Evolutionary conservation across 306 rosid species (phyloP), one percentile per base, ranked within the genome.

Genomic region (Corylus heterophylla): DNA sequence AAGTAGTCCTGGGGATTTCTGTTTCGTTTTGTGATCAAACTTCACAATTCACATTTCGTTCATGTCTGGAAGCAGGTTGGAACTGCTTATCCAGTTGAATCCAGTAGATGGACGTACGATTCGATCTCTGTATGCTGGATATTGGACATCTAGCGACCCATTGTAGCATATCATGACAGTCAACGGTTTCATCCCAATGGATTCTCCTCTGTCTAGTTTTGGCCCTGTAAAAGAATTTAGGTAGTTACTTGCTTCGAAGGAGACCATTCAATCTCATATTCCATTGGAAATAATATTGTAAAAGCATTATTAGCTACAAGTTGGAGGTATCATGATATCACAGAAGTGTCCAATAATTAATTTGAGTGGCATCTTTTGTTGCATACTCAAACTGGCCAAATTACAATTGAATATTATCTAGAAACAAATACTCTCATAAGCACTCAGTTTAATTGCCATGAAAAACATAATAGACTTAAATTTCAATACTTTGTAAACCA

Each of bases 211-310:
- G 45, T 62, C 69, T 62, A 14, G 44, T 31, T 31, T 18, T 63
- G 69, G 29, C 44, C 17, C 69, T 63, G 48, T 64, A 17, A 37
- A 64, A 35, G 70, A 64, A 17, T 64, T 17, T 64, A 25, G 48
- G 5, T 13, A 31, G 48, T 35, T 64, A 18, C 29, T 42, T 66
- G 13, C 14, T 58, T 58, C 64, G 12, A 9, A 58, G 64, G 52
- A 49, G 64, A 58, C 64, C 64, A n/a, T 58, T 58, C 64, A 58
- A 22, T 58, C 64, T 58, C 13, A 58, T 58, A 25, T 58, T n/a
- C 35, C 31, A 58, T 10, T 8, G 64, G 27, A n/a, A n/a, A 20
- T 22, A 25, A 58, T 58, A 58, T 20, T 22, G 64, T 7, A n/a
- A 8, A 58, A 22, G 29, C 12, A 58, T 58, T 58, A 20, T 58